Base-by-base conservation (phyloP, 495 filamentous ascomycete genomes). In the Cryomyces minteri region DNA sequence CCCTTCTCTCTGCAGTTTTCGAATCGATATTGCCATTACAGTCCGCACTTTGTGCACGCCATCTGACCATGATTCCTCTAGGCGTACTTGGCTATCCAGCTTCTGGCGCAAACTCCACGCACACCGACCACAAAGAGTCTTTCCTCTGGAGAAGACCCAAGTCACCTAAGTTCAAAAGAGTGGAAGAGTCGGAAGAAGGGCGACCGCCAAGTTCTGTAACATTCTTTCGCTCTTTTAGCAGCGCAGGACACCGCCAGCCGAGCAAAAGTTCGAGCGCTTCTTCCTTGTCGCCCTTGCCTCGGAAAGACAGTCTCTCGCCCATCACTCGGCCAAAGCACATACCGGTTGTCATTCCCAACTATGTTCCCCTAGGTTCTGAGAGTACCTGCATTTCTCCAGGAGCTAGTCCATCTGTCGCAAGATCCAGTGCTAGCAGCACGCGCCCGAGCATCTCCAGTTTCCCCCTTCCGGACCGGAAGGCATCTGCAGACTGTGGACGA, bases 331-430 rank as follows among this genome's bases (percentile, higher is more conserved):
- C 61, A n/a, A 64, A 58, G 51, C 61, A 65, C 54, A 50, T 65
- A 45, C 61, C 62, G 39, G 64, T 65, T 40, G 50, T 65, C 34
- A 54, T 65, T 34, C 58, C 59, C 34, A 34, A 51, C 37, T 61
- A 65, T 62, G 60, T 48, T 40, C 48, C 52, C 49, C 48, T 51
- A 54, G 44, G 47, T 47, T 51, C 47, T 44, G 31, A 40, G 36
- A 55, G 48, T 47, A 40, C 48, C 39, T 43, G 41, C 49, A 44
- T 37, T 34, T 55, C 55, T 44, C 37, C 39, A 33, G 50, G 44
- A 51, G 32, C 41, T 48, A 54, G 48, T 48, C 51, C 44, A 9
- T 51, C 49, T 25, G 49, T 43, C 31, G 48, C 40, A 11, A 49
- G 48, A 42, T 46, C 45, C n/a, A 43, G 43, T 45, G 32, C 45